phyloP scores from a whole-genome alignment of 2,329 filamentous ascomycete genomes.

The Emmonsiellopsis sp. region DNA sequence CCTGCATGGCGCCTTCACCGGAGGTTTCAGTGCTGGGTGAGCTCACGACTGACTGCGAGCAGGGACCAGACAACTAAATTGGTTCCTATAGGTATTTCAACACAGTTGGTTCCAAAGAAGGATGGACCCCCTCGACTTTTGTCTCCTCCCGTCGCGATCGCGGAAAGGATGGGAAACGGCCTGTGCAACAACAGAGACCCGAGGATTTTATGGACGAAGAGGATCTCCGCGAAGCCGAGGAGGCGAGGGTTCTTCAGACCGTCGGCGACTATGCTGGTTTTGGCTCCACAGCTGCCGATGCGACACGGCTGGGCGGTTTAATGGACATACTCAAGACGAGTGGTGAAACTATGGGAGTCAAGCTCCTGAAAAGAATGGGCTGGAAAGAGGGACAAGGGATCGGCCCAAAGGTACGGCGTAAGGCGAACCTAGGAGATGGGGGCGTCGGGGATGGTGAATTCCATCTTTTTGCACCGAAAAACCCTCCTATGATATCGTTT shows the following conservation, averaged over 20 bases:
- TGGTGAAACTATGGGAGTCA: conserved; percentile 79
- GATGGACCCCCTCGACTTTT: conserved; percentile 88
- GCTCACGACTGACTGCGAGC: conserved; percentile 27
- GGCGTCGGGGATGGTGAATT: conserved; percentile 40
- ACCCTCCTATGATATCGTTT: conserved; percentile 55
- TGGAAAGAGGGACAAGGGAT: conserved; percentile 93
- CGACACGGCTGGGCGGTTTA: conserved; percentile 45
- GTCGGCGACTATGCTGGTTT: conserved; percentile 65
- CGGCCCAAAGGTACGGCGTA: conserved; percentile 72
- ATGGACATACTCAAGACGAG: conserved; percentile 63
- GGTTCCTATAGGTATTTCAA: conserved; percentile 71
- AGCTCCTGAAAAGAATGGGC: conserved; percentile 82
- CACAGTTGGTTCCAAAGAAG: conserved; percentile 95
- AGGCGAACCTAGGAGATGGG: conserved; percentile 57
- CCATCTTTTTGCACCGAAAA: conserved; percentile 78
- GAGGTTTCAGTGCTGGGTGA: conserved; percentile 92
- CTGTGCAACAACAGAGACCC: conserved; percentile 48
- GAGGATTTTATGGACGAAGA: conserved; percentile 99
- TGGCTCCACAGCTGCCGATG: conserved; percentile 55
- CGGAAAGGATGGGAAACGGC: conserved; percentile 54
- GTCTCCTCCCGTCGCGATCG: conserved; percentile 79
- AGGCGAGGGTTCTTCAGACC: conserved; percentile 66
- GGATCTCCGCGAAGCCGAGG: conserved; percentile 77
- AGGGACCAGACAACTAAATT: conserved; percentile 27
- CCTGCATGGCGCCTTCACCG: conserved; percentile 91